Base-by-base conservation (phyloP, 1,284 basidiomycete genomes). In the Ustanciosporium gigantosporum region DNA sequence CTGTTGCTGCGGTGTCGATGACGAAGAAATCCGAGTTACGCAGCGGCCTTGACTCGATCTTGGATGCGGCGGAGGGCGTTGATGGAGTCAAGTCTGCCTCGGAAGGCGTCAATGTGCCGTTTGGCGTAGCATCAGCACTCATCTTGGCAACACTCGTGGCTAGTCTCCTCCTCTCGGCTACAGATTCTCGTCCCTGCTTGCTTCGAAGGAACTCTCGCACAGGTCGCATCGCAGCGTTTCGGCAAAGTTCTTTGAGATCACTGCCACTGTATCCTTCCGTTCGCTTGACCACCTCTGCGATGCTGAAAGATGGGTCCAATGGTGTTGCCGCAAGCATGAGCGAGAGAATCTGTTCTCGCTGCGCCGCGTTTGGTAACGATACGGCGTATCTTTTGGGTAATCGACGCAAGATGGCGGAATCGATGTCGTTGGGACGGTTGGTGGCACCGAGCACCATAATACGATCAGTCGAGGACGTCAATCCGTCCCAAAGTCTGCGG, bases 361-460 rank as follows among this genome's bases (percentile, higher is more conserved):
- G 93, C 14, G 87, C 83, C 4, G 81, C 76, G 64, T 89, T 87
- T 1, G 95, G 95, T 20, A 97, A 82, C 7, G 85, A 83, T 50
- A 99, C 86, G 1, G 90, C 84, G 77, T 96, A 98, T n/a, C 93
- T 88, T 79, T 96, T 97, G 0, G 95, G 95, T 91, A 99, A 91
- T 25, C 94, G 87, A 22, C 94, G 85, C 4, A 97, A 83, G 71
- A 97, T 94, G 19, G 94, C 94, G 11, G 90, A 82, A 79, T 99
- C 95, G 48, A 99, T 98, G 73, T 96, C 94, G 68, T 85, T 86
- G 13, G 93, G 93, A 56, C 95, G 83, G 79, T 99, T 98, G 5
- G 94, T 97, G 0, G 93, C 94, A 23, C 94, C 94, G 2, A 98
- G 85, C 4, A 99, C 90, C 59, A 98, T 80, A 70, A 99, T 94